Conservation (phyloP, 2,329 filamentous ascomycete genomes). For the Mariannaea elegans region DNA sequence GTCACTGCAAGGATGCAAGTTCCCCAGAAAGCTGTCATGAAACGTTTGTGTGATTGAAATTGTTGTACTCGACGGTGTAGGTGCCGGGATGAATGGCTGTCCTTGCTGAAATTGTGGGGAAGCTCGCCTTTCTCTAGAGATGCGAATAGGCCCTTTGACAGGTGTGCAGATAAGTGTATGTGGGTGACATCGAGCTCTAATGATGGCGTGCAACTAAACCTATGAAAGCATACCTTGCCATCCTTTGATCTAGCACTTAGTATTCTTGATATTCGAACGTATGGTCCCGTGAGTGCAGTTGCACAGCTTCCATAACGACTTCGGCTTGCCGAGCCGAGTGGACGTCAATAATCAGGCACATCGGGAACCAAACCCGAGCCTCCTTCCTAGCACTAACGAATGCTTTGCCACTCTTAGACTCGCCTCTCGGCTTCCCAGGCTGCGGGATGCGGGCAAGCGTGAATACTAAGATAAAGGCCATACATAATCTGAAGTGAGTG, state of each 20-base stretch:
- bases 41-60: too few species aligned
- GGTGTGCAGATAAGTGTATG: too few species aligned
- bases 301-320: neutral
- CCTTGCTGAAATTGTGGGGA: too few species aligned
- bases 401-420: neutral
- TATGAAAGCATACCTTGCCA: too few species aligned
- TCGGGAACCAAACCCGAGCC: constrained; percentile 1
- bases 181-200: too few species aligned
- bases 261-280: neutral
- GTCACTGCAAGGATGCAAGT: neutral
- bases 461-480: neutral
- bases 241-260: too few species aligned
- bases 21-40: too few species aligned
- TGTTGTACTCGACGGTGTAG: too few species aligned
- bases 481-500: neutral
- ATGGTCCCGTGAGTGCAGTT: neutral
- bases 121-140: too few species aligned
- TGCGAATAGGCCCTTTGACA: too few species aligned
- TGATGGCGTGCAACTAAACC: too few species aligned
- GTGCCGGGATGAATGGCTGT: too few species aligned
- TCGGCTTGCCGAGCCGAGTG: constrained; percentile 5
- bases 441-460: neutral
- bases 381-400: neutral
- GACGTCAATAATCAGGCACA: neutral
- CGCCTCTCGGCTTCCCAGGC: neutral